Conservation (phyloP, 2,329 filamentous ascomycete genomes). For the Fusarium pseudocircinatum region DNA sequence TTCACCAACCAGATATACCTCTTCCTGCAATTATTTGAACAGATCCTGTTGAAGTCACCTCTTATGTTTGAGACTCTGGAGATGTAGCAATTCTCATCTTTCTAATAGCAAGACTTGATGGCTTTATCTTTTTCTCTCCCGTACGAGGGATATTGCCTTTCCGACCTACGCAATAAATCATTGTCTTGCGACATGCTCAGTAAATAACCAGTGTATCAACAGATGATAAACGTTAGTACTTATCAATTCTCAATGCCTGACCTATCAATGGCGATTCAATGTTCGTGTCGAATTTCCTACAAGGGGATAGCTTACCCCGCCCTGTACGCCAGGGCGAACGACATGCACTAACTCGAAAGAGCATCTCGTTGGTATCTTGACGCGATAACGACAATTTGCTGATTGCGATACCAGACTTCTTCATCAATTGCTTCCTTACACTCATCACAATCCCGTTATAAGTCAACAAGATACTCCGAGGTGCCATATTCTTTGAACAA, state of each 20-base stretch:
- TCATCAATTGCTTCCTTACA: neutral
- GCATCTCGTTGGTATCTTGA: neutral
- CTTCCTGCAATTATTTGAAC: too few relatives aligned
- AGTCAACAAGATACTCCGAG: fast-evolving
- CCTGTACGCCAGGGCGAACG: neutral
- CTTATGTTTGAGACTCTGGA: neutral
- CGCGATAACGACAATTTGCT: neutral
- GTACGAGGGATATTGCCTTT: neutral
- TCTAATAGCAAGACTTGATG: fast-evolving
- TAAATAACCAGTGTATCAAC: neutral
- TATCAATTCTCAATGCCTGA: neutral
- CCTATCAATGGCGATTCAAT: neutral
- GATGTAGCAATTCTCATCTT: too few relatives aligned
- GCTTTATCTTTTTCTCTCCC: fast-evolving
- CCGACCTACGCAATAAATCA: fast-evolving
- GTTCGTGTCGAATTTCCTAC: neutral
- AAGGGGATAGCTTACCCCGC: slow-evolving; percentile 10
- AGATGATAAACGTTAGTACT: neutral
- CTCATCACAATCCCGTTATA: too few relatives aligned
- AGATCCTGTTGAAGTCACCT: too few relatives aligned
- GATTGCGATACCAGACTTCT: neutral
- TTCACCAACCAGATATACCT: fast-evolving
- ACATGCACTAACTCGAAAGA: neutral
- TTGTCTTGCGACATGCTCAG: neutral
- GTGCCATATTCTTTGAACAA: fast-evolving